A percentile compares a stretch with the other conserved stretches of the same genome.
Conservation (phyloP, 2,329 filamentous ascomycete species). For the Ophiostoma sp. region DNA sequence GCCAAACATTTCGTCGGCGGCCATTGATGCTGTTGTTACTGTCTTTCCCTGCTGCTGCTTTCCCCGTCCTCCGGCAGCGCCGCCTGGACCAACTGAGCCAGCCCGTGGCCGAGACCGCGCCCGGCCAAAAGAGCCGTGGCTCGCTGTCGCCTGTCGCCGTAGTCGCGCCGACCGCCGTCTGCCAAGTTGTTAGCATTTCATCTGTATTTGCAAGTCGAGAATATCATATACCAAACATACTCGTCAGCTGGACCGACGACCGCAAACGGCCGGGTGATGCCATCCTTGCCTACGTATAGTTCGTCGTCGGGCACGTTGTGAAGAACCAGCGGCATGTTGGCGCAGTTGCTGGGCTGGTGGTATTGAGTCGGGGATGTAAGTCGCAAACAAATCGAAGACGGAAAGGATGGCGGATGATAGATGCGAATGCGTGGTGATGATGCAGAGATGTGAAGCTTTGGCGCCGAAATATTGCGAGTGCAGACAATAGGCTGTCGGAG, state of each 20-base stretch:
- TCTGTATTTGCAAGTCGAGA: neutral
- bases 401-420: neutral
- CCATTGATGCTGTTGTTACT: conserved; percentile 51
- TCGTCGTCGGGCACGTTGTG: conserved; percentile 66
- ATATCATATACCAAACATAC: conserved; percentile 14
- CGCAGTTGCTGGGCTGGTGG: neutral
- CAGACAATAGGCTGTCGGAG: neutral
- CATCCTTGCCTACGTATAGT: conserved; percentile 61
- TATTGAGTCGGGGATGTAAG: neutral
- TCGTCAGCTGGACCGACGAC: conserved; percentile 42
- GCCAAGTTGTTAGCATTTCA: conserved; percentile 34
- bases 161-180: conserved; percentile 48
- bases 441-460: neutral
- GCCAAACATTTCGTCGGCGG: conserved; percentile 58
- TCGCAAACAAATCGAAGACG: neutral
- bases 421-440: neutral
- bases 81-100: conserved; percentile 22
- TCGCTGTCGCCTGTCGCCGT: conserved; percentile 45
- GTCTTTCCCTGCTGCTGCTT: conserved; percentile 41
- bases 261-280: conserved; percentile 59
- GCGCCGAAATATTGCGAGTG: neutral
- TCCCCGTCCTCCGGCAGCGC: conserved; percentile 15
- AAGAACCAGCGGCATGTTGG: conserved; percentile 52
- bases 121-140: conserved; percentile 58
- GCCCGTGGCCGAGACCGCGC: conserved; percentile 49